Conservation (phyloP, 2,329 filamentous ascomycete genomes). For the Hypoxylon sp. region DNA sequence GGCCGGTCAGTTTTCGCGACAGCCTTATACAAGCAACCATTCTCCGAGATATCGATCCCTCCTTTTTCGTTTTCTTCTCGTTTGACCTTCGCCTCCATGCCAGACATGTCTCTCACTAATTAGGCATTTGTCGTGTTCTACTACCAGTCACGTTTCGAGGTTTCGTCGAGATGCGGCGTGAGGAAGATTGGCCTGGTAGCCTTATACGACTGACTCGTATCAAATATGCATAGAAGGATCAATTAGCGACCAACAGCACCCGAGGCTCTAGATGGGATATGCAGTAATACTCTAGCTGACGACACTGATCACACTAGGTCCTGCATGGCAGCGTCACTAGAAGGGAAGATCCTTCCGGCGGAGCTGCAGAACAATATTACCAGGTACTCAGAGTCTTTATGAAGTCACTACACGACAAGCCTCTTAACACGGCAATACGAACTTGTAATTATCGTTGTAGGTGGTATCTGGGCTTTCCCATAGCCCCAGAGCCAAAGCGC, state of each 20-base stretch:
- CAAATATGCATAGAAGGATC: background rate
- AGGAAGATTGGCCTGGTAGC: background rate
- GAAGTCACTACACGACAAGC: background rate
- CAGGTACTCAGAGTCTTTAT: background rate
- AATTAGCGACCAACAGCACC: conserved; percentile 1
- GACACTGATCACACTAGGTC: background rate
- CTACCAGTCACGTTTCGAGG: conserved; percentile 5
- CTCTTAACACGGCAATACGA: conserved; percentile 1
- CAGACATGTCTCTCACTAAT: background rate
- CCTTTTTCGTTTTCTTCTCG: background rate
- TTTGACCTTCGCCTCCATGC: background rate
- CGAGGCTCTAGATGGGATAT: conserved; percentile 11
- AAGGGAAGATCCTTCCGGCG: conserved; percentile 1
- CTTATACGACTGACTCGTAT: conserved; percentile 5
- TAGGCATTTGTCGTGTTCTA: conserved; percentile 9
- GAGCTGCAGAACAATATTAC: conserved; percentile 10
- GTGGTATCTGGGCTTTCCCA: background rate
- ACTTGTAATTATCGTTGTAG: background rate
- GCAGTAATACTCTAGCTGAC: background rate
- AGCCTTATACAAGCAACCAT: conserved; percentile 10
- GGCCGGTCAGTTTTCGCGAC: conserved; percentile 19
- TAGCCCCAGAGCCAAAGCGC: background rate
- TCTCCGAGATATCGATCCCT: background rate
- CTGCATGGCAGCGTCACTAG: conserved; percentile 3
- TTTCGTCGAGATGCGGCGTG: conserved; percentile 9